Base-by-base conservation (phyloP, 768 basidiomycete genomes). In the Candolleomyces efflorescens region DNA sequence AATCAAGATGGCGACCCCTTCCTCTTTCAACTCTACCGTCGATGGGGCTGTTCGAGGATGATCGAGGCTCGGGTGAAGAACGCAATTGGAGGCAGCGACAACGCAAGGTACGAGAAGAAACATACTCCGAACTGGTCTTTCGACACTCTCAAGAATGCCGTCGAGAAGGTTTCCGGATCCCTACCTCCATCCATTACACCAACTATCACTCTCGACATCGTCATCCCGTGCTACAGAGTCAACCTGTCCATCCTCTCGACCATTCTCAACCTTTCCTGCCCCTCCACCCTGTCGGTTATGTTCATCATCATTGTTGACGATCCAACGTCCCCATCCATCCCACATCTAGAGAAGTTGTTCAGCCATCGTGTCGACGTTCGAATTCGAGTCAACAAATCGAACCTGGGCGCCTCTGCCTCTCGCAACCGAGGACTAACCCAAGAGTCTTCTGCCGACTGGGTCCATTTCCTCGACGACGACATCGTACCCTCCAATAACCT, bases 1-100 rank as follows among this genome's bases (percentile, higher is more conserved):
- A 84, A 84, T 59, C 84, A 85, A 64, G 84, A 84, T 49, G 82
- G 81, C 0, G 80, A 84, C 53, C 80, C 82, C 0, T 86, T 76
- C 66, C 63, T 86, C 1, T 85, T 74, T 65, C 85, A 84, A 65
- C 73, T 86, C 3, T 86, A 86, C 62, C 77, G 84, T 11, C 77
- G 81, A 5, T 85, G 79, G 75, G 77, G 74, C 9, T 78, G 78
- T 49, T 78, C 81, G 0, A 61, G 24, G 9, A 81, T 83, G 81
- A 67, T 83, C 18, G 15, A 66, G 1, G 69, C 69, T 1, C 67
- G 78, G 20, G 67, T 84, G 44, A 67, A 66, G 9, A 84, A 82
- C 59, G 63, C 62, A 2, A 60, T 82, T 17, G 83, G 82, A 0
- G 83, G 83, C 0, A 74, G 74, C 23, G 61, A 60, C 6, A 62